Base-by-base conservation (phyloP, 441 rosid genomes). In the Croton laevigatus region DNA sequence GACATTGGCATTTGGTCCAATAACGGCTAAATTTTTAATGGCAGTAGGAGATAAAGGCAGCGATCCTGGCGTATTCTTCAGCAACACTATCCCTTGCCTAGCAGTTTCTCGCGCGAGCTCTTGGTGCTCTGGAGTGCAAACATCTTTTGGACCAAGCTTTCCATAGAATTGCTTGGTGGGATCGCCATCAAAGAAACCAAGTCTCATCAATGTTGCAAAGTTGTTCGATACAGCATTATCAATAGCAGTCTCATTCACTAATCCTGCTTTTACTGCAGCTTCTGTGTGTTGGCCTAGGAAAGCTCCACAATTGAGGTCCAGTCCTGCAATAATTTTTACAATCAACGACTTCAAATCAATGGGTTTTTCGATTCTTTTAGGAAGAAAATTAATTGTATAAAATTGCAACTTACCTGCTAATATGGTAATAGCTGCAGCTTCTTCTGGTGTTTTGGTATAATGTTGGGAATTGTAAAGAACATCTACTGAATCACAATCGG, bases 1-100 rank as follows among this genome's bases (percentile, higher is more conserved):
- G 81, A 81, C 98, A 72, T 93, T 84, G 49, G 96, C 91, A 51
- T 93, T 93, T 3, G 98, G 98, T 19, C 98, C 98, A 34, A 93
- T 89, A n/a, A 93, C 96, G 5, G 98, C 98, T 52, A 93, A 71
- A 44, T 75, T 78, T 75, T 77, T 88, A 13, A 87, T 84, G 46
- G 84, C 61, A 38, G 76, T 49, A 4, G 88, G 86, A 66, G 92
- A 81, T 17, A 93, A 74, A 54, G 98, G 98, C 60, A 93, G 68
- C 5, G 87, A 87, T 3, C 86, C 86, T 9, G 71, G 72, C 0
- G 55, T 59, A 86, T 91, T 93, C 79, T 93, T 89, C 0, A 93
- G 91, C 66, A 93, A 67, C 9, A 93, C 98, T 14, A 93, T 93
- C 60, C 98, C 98, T 79, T 93, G 96, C 77, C 98, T 86, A 0